These are phyloP conservation scores for Beauveria sp. DNA, from an alignment of 2,329 filamentous ascomycete genomes.

Conservation along the genomic window DNA sequence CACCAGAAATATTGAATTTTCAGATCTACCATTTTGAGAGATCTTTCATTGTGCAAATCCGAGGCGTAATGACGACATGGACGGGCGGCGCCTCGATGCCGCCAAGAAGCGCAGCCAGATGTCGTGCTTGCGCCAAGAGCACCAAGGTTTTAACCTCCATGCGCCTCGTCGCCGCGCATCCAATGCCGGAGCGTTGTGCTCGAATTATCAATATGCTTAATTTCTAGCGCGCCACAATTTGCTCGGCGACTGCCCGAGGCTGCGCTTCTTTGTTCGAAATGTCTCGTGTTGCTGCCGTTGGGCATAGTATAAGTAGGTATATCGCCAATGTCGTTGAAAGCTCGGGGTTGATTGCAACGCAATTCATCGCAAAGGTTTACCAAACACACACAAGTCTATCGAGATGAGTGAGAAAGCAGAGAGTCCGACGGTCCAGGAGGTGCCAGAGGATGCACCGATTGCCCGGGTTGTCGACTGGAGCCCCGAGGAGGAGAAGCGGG, in stretches of 20 bases:
- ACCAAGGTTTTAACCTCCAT: background rate
- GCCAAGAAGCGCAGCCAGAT: slow-evolving; percentile 7
- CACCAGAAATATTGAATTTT: no score
- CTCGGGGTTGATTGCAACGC: no score
- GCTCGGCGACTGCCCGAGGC: no score
- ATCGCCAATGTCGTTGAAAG: background rate
- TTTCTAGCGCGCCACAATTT: no score
- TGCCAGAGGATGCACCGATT: slow-evolving; percentile 9
- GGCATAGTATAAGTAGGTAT: background rate
- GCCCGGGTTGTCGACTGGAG: slow-evolving; percentile 20
- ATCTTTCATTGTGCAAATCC: background rate
- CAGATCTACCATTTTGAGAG: no score
- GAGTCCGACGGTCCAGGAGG: background rate
- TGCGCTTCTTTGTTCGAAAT: no score
- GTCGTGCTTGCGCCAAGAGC: slow-evolving; percentile 10
- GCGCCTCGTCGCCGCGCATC: background rate
- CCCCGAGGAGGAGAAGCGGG: slow-evolving; percentile 20
- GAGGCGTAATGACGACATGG: slow-evolving; percentile 9
- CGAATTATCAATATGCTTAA: background rate
- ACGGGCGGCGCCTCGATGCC: background rate
- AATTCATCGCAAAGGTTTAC: background rate
- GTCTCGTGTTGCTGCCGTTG: no score
- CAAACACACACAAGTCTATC: background rate
- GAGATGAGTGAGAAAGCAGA: background rate
- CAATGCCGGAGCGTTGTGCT: background rate